phyloP scores from a whole-genome alignment of 1,284 basidiomycete genomes.

The Cutaneotrichosporon sp. region DNA sequence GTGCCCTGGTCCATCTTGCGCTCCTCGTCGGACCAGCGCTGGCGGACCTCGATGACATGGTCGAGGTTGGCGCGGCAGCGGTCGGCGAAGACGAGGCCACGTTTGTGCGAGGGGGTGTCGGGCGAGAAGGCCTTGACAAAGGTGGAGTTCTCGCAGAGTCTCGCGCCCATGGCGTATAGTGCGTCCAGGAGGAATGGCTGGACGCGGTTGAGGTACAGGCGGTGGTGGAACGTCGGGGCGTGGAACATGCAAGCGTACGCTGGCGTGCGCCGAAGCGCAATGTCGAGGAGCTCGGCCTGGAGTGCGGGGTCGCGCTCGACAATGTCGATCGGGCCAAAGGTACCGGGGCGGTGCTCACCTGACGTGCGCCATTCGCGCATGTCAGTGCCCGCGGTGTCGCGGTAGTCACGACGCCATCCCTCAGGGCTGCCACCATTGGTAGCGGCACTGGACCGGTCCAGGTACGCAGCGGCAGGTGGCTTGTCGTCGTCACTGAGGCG shows the following conservation, averaged over 20 bases:
- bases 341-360: conserved; percentile 3
- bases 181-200: conserved; percentile 54
- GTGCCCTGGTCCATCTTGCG: conserved; percentile 35
- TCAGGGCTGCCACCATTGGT: conserved; percentile 4
- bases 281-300: conserved; percentile 45
- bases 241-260: conserved; percentile 55
- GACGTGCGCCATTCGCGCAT: conserved; percentile 11
- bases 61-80: conserved; percentile 43
- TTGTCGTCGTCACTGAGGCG: conserved; percentile 20
- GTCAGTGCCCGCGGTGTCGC: conserved; percentile 5
- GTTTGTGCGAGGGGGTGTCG: conserved; percentile 36
- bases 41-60: conserved; percentile 36
- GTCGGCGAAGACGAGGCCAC: conserved; percentile 48
- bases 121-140: conserved; percentile 37
- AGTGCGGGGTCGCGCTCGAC: conserved; percentile 43
- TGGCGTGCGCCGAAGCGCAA: conserved; percentile 45
- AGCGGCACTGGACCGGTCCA: conserved; percentile 1
- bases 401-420: conserved; percentile 21
- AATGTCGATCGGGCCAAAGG: conserved; percentile 32
- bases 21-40: conserved; percentile 37
- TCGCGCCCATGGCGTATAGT: conserved; percentile 54
- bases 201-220: conserved; percentile 51
- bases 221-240: conserved; percentile 54
- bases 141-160: conserved; percentile 46
- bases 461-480: not conserved